These are phyloP conservation scores for Boletus pseudo-olivaceus DNA, from an alignment of 768 basidiomycete species.

Conservation along the genomic window DNA sequence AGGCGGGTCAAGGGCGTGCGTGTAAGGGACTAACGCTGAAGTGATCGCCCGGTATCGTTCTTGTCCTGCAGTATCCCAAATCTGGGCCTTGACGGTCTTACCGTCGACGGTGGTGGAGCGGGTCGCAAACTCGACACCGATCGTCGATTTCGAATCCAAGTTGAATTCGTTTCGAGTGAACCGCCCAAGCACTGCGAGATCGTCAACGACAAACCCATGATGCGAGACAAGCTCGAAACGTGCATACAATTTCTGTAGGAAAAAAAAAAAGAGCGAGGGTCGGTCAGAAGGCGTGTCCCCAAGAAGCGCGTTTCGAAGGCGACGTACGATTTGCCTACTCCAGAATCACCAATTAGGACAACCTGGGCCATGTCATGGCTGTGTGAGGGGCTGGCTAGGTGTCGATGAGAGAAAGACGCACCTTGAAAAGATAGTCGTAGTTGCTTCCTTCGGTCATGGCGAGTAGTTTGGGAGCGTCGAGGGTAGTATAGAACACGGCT, in stretches of 20 bases:
- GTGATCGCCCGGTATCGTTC: conserved; percentile 98
- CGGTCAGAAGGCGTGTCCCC: background rate
- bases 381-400: background rate
- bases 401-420: conserved; percentile 24
- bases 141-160: conserved; percentile 97
- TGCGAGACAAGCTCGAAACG: background rate
- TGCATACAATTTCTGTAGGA: conserved; percentile 34
- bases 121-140: conserved; percentile 98
- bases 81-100: conserved; percentile 97
- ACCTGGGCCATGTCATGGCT: conserved; percentile 52
- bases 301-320: conserved; percentile 5
- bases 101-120: conserved; percentile 93
- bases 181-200: conserved; percentile 83
- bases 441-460: conserved; percentile 89
- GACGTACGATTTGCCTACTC: conserved; percentile 98
- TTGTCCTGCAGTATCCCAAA: conserved; percentile 99
- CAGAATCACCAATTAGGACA: conserved; percentile 98
- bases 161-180: conserved; percentile 99
- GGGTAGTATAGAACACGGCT: conserved; percentile 10
- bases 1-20: background rate
- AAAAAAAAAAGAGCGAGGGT: background rate
- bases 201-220: conserved; percentile 2
- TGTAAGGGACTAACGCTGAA: conserved; percentile 63
- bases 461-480: conserved; percentile 5
- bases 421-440: conserved; percentile 99